Evolutionary conservation across 495 filamentous ascomycete genomes (phyloP).

Genomic region (Neurospora sp.): DNA sequence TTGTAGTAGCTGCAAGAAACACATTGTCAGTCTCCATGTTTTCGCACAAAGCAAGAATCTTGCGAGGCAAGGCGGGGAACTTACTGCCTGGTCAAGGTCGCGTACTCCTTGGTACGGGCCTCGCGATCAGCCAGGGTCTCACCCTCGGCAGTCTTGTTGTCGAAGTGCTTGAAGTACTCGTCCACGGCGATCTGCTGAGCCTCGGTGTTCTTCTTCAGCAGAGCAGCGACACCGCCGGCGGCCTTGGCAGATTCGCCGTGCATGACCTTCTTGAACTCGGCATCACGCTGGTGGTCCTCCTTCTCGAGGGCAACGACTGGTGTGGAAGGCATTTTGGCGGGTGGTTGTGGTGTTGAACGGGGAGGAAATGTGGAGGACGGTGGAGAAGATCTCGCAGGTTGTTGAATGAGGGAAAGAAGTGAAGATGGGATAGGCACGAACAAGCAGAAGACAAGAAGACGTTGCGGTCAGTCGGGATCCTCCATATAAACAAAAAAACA

Average conservation of each 20-base stretch:
- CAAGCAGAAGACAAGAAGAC: neutral
- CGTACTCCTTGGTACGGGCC: conserved; percentile 83
- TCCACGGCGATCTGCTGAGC: conserved; percentile 86
- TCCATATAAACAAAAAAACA: neutral
- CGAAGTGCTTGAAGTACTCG: conserved; percentile 99
- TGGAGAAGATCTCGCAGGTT: neutral
- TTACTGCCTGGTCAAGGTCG: conserved; percentile 88
- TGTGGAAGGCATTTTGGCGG: conserved; percentile 50
- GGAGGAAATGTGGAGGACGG: neutral
- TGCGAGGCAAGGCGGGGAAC: conserved; percentile 21
- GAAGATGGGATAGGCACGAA: conserved; percentile 1
- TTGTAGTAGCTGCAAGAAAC: conserved; percentile 80
- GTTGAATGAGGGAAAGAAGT: conserved; percentile 2
- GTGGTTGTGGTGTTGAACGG: conserved; percentile 4
- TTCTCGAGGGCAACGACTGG: conserved; percentile 56
- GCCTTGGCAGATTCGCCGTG: conserved; percentile 75
- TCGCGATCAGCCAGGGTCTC: conserved; percentile 79
- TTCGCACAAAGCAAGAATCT: neutral
- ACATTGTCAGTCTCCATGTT: conserved; percentile 1
- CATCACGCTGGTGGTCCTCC: conserved; percentile 84
- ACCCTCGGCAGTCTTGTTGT: conserved; percentile 72
- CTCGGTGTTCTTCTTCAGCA: conserved; percentile 71
- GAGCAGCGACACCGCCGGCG: conserved; percentile 64
- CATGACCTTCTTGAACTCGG: conserved; percentile 82
- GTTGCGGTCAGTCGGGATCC: neutral